phyloP scores from a whole-genome alignment of 495 filamentous ascomycete species.

The Hyaloscypha hepaticicola region DNA sequence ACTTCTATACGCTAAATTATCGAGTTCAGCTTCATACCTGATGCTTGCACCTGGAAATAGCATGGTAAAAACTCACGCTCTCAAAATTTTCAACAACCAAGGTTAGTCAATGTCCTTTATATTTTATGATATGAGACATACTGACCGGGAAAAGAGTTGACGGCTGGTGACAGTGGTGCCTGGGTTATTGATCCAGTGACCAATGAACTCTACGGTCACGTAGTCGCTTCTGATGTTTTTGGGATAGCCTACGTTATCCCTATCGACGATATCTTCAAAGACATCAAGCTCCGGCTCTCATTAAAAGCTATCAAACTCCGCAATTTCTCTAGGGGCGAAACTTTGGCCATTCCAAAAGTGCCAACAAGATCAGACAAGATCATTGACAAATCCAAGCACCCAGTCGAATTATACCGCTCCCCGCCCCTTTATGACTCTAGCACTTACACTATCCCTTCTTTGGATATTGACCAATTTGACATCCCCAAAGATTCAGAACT shows the following conservation, averaged over 20 bases:
- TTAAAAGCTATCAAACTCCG: not conserved
- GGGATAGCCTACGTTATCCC: constrained; percentile 34
- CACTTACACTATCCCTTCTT: no score
- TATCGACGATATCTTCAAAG: constrained; percentile 24
- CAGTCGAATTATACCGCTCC: no score
- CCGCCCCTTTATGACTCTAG: no score
- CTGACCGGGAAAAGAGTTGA: constrained; percentile 14
- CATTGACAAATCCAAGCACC: no score
- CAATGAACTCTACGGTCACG: constrained; percentile 30
- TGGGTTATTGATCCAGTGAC: constrained; percentile 29
- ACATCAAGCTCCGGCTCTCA: constrained; percentile 21
- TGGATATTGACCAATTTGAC: no score
- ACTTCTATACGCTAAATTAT: constrained; percentile 17
- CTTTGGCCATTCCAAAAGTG: no score
- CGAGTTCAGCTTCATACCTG: constrained; percentile 18
- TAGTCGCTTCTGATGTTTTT: constrained; percentile 31
- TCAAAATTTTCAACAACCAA: constrained; percentile 10
- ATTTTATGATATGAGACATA: not conserved
- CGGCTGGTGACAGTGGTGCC: constrained; percentile 33
- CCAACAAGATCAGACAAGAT: no score
- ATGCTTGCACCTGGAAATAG: constrained; percentile 20
- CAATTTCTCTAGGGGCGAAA: no score
- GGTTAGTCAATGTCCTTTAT: constrained; percentile 12
- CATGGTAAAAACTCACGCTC: constrained; percentile 18
- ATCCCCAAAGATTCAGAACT: no score